Conservation (phyloP, 345 rosid genomes). For the Kandelia obovata region DNA sequence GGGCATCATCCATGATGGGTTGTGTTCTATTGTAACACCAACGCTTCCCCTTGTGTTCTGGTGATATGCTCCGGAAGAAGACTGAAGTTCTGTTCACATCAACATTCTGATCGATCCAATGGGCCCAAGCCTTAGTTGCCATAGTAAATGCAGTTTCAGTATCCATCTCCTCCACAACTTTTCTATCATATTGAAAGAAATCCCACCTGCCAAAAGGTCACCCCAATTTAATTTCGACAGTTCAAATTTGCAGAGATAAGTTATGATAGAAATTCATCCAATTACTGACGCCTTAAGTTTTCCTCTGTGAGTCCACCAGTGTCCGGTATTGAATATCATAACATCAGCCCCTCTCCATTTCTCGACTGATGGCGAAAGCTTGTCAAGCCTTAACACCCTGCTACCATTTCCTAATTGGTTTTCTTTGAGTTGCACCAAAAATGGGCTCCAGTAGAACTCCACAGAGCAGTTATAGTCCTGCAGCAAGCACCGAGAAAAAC, state of each 20-base stretch:
- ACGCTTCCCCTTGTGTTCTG: conserved; percentile 34
- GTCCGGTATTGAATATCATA: conserved; percentile 54
- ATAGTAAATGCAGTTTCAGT: conserved; percentile 30
- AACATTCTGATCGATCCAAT: conserved; percentile 38
- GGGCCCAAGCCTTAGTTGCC: conserved; percentile 46
- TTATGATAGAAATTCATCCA: too few relatives aligned
- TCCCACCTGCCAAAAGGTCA: conserved; percentile 41
- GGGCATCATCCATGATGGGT: conserved; percentile 31
- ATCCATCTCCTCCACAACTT: conserved; percentile 32
- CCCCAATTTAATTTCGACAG: background rate
- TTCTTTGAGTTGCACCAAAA: conserved; percentile 34
- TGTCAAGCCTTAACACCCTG: conserved; percentile 39
- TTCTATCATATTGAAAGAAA: conserved; percentile 25
- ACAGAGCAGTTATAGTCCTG: conserved; percentile 47
- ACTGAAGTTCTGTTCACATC: conserved; percentile 32
- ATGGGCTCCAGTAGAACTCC: conserved; percentile 50
- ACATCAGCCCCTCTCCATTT: conserved; percentile 44
- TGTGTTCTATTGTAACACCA: conserved; percentile 34
- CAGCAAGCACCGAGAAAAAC: background rate
- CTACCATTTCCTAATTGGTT: conserved; percentile 19
- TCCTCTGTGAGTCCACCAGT: conserved; percentile 45
- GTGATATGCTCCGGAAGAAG: conserved; percentile 46
- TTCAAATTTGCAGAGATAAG: background rate
- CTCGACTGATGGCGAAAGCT: conserved; percentile 22
- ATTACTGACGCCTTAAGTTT: conserved; percentile 24